A percentile compares a stretch with the other conserved stretches of the same genome.
These are phyloP conservation scores for Oryza glumipatula DNA, from an alignment of 176 grass and related monocot species.

Conservation along the genomic window DNA sequence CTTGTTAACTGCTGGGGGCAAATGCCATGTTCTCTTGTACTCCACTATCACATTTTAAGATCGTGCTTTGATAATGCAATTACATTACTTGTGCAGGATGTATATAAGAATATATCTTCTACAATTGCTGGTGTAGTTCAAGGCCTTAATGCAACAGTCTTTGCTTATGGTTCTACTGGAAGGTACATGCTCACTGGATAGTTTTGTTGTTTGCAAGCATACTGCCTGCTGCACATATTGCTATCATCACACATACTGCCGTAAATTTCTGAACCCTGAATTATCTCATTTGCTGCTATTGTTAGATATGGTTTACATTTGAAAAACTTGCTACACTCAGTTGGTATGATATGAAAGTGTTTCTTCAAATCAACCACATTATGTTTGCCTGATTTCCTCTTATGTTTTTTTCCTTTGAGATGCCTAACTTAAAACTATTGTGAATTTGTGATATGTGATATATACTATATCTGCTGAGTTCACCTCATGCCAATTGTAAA, in stretches of 20 bases:
- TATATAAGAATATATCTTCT: constrained; percentile 91
- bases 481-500: background rate
- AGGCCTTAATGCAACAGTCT: constrained; percentile 97
- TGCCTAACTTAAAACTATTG: background rate
- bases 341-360: background rate
- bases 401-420: background rate
- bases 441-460: background rate
- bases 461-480: constrained; percentile 7
- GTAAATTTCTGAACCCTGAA: constrained; percentile 22
- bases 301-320: constrained; percentile 27
- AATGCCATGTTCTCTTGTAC: constrained; percentile 18
- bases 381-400: constrained; percentile 1
- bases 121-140: constrained; percentile 94
- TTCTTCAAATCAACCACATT: background rate
- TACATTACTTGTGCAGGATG: constrained; percentile 56
- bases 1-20: constrained; percentile 16
- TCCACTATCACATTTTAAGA: constrained; percentile 7
- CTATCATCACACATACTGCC: background rate
- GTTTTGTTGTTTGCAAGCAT: background rate
- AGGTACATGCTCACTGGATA: constrained; percentile 62
- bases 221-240: background rate
- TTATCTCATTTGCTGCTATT: background rate
- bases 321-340: background rate
- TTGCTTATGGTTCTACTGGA: constrained; percentile 99
- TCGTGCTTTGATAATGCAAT: constrained; percentile 27